Evolutionary conservation across 2,329 filamentous ascomycete species (phyloP).

Genomic region (Plenodomus tracheiphilus): DNA sequence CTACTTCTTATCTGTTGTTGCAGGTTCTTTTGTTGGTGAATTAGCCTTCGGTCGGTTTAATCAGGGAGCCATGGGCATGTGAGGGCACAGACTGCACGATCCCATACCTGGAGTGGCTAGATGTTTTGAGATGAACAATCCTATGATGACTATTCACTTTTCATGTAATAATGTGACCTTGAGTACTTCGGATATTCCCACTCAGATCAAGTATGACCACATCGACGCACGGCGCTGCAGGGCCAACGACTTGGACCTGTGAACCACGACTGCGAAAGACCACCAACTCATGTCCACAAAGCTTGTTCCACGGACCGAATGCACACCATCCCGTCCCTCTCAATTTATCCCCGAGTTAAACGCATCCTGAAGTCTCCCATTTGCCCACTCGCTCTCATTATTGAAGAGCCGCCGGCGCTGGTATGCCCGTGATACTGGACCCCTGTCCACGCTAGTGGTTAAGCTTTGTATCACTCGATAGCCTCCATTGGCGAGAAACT

Average conservation of each 20-base stretch:
- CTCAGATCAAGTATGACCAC: background rate
- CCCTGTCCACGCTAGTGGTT: conserved; percentile 23
- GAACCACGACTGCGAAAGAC: background rate
- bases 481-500: conserved; percentile 34
- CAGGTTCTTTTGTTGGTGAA: conserved; percentile 82
- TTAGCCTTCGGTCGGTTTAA: conserved; percentile 73
- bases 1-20: conserved; percentile 80
- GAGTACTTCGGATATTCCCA: background rate
- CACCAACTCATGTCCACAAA: background rate
- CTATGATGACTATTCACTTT: background rate
- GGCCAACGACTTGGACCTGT: background rate
- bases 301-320: background rate
- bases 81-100: conserved; percentile 1
- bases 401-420: background rate
- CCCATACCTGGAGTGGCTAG: background rate
- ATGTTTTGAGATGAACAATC: background rate
- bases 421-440: conserved; percentile 9
- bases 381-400: too few relatives aligned
- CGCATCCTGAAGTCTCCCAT: background rate
- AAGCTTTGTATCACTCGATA: conserved; percentile 7
- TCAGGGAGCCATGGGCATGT: conserved; percentile 37
- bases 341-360: background rate
- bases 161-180: background rate
- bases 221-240: background rate
- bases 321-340: background rate